Percentiles rank a stretch among this genome's conserved stretches.
These are phyloP conservation scores for Tulasnella calospora DNA, from an alignment of 768 basidiomycete species.

Conservation along the genomic window DNA sequence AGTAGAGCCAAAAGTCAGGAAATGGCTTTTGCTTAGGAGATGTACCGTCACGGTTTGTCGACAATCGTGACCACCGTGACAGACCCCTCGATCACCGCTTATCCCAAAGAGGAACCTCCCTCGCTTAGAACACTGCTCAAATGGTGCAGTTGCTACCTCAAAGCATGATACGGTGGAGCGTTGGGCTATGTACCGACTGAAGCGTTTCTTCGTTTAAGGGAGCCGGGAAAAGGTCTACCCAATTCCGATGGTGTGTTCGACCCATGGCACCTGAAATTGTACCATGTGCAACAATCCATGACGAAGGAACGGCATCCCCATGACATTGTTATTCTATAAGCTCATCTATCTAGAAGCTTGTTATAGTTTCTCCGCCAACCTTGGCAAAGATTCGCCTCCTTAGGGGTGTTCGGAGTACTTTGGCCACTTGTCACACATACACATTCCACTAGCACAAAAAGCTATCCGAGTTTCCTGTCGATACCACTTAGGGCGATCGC, in stretches of 20 bases:
- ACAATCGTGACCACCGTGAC: background rate
- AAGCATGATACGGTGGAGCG: too few species aligned
- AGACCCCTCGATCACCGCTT: background rate
- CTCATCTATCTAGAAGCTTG: background rate
- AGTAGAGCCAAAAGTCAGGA: constrained; percentile 8
- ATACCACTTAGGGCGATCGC: background rate
- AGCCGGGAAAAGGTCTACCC: too few species aligned
- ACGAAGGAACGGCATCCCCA: too few species aligned
- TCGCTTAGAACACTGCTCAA: background rate
- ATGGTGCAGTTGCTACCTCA: background rate
- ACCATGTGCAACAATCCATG: too few species aligned
- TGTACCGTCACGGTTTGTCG: background rate
- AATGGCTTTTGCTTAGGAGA: background rate
- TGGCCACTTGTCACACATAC: background rate
- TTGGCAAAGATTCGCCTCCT: background rate
- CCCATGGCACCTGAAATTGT: too few species aligned
- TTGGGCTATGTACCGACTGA: too few species aligned
- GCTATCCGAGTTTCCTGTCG: background rate
- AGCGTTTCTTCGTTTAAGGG: too few species aligned
- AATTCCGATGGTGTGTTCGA: too few species aligned
- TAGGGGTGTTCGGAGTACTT: background rate
- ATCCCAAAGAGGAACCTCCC: background rate
- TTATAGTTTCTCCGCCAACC: background rate
- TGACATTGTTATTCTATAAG: background rate
- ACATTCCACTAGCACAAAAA: background rate